Conservation (phyloP, 2,329 filamentous ascomycete genomes). For the Sporothrix variecibatus region DNA sequence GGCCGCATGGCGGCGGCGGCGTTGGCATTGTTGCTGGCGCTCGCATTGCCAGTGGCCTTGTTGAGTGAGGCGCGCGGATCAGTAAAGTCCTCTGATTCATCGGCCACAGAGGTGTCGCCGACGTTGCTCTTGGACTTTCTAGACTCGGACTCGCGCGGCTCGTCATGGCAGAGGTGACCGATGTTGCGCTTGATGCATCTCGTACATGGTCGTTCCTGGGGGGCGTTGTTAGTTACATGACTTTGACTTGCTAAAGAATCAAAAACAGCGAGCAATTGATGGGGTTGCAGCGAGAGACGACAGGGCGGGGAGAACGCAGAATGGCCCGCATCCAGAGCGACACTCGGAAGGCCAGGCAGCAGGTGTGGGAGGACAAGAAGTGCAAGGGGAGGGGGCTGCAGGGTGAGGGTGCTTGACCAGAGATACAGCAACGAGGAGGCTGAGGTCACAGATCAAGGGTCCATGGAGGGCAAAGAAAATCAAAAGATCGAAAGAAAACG, state of each 20-base stretch:
- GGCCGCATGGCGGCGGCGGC: conserved; percentile 54
- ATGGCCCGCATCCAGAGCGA: conserved; percentile 25
- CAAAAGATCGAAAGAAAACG: not conserved
- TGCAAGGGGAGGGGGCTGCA: conserved; percentile 15
- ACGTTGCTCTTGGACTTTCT: conserved; percentile 76
- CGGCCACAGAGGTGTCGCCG: conserved; percentile 56
- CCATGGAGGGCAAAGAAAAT: not conserved
- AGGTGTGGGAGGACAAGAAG: conserved; percentile 29
- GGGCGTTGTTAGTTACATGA: conserved; percentile 32
- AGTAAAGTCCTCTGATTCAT: conserved; percentile 60
- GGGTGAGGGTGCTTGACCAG: not conserved
- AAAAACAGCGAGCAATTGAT: not conserved
- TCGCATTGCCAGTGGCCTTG: conserved; percentile 38
- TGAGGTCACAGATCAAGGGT: not conserved
- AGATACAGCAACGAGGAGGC: not conserved
- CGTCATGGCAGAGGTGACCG: conserved; percentile 96
- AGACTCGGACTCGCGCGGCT: conserved; percentile 79
- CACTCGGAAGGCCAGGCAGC: not conserved
- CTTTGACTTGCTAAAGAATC: conserved; percentile 21
- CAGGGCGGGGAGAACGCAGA: conserved; percentile 32
- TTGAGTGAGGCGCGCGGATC: conserved; percentile 61
- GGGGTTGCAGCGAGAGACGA: not conserved
- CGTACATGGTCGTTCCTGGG: conserved; percentile 89
- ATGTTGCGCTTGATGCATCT: conserved; percentile 98
- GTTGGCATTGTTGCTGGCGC: conserved; percentile 34